phyloP scores from a whole-genome alignment of 352 stramenopile genomes.

The Globisporangium echinulatum region DNA sequence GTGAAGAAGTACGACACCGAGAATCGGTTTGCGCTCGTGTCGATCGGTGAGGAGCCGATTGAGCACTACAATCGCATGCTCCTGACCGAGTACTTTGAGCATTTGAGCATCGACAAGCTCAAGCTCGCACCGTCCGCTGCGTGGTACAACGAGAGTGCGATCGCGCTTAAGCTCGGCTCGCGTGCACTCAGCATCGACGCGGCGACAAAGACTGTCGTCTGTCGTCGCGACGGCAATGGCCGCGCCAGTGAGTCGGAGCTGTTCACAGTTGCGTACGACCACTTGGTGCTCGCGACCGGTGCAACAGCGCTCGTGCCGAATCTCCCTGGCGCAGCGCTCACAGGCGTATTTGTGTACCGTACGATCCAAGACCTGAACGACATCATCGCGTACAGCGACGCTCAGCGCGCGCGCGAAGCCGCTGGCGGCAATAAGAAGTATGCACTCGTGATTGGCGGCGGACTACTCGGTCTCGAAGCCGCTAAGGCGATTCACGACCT shows the following conservation, averaged over 20 bases:
- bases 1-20: constrained; percentile 48
- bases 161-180: constrained; percentile 75
- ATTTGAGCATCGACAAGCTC: constrained; percentile 78
- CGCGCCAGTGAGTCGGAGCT: constrained; percentile 20
- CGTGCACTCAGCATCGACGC: constrained; percentile 77
- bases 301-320: constrained; percentile 83
- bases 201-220: constrained; percentile 61
- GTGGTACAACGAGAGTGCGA: constrained; percentile 83
- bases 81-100: constrained; percentile 91
- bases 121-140: constrained; percentile 67
- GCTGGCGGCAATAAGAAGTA: constrained; percentile 22
- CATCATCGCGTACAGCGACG: constrained; percentile 82
- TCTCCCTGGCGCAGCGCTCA: constrained; percentile 73
- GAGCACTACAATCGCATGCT: constrained; percentile 92
- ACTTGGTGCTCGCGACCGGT: constrained; percentile 86
- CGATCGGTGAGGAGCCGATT: constrained; percentile 89
- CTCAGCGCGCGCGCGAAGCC: constrained; percentile 25
- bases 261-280: constrained; percentile 77
- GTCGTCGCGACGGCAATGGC: constrained; percentile 1
- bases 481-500: constrained; percentile 90
- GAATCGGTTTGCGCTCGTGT: constrained; percentile 70
- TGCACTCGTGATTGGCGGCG: constrained; percentile 59
- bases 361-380: constrained; percentile 89
- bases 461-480: constrained; percentile 80
- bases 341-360: constrained; percentile 91